Evolutionary conservation across 2,329 filamentous ascomycete genomes (phyloP), one percentile per base, ranked within the genome.

Genomic region (Allantophomopsis lycopodina): DNA sequence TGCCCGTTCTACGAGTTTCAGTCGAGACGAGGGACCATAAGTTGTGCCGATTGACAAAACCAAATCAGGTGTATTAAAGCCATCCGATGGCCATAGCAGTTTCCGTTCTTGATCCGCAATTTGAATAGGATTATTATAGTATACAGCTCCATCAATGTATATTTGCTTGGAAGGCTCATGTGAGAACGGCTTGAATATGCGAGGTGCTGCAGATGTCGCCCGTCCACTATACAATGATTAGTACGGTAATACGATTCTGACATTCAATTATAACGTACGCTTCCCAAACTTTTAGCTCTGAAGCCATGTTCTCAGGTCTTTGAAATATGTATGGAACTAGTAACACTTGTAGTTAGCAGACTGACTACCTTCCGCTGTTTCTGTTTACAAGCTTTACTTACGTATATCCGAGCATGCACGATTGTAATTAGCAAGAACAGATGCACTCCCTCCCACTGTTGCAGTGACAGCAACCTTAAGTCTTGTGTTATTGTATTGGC

Each of bases 111-210:
- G 53, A 38, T 71, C 63, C 3, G 70, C 69, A 43, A 72, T 58
- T 5, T 56, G 52, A 16, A 68, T 61, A 2, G 69, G 69, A 34
- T 73, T 73, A 43, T 67, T 65, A 51, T 65, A 62, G 10, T 62
- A 60, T 1, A 70, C 52, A 2, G 60, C 66, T 2, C 67, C 68
- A 41, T 72, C 69, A 0, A 66, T 53, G 43, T 70, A 74, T 0
- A 56, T 60, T 5, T 61, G 58, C 42, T 63, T 60, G 0, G 65
- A 64, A 4, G 59, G 57, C 5, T 59, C 55, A 40, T 73, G 65
- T n/a, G 60, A 54, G 53, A 69, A 71, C 6, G 65, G 62, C 44
- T 67, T 66, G 53, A 73, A 72, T 44, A 63, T 67, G 1, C 56
- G 58, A 3, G 68, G 67, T 4, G 65, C 63, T 5, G 69, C 65